Evolutionary conservation across 179 eudicot species (phyloP), one percentile per base, ranked within the genome.

Genomic region (Heliamphora pulchella): DNA sequence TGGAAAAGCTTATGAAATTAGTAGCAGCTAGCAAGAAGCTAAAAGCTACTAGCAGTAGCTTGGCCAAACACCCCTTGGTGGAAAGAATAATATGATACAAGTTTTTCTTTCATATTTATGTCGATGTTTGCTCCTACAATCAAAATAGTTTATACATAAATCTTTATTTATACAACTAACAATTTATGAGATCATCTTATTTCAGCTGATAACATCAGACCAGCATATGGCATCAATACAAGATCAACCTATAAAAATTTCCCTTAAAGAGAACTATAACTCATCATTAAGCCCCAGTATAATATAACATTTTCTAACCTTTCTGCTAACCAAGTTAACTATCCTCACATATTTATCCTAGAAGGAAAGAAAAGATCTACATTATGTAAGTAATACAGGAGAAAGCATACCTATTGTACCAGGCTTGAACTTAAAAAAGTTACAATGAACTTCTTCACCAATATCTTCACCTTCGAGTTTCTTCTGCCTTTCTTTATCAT

Each of bases 371-470:
- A 75, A 54, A 75, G 39, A 22, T 3, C 17, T 41, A 14, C 5
- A 2, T 4, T 2, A 58, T 8, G n/a, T 75, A 10, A 17, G 71
- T 7, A n/a, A 53, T 59, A 82, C 43, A 48, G 53, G 10, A 57
- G 20, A 77, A 17, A 69, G 44, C 84, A 57, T 87, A 96, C 99
- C 98, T 83, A 87, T 76, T 80, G 84, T 80, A 76, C 89, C 89
- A 55, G 68, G 77, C n/a, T 76, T 80, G 82, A 80, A 82, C 43
- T 86, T 87, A n/a, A 89, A 86, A 83, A 89, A 89, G 5, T 89
- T 75, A 67, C 86, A 80, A 80, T 92, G 99, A 82, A 94, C 97
- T 81, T 92, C 89, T 82, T 94, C 92, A 41, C 99, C 99, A 83
- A 88, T 90, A 81, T 90, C 87, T 83, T 86, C 84, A 77, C 89